A percentile compares a stretch with the other conserved stretches of the same genome.
These are phyloP conservation scores for Linanthus parryae DNA, from an alignment of 148 eudicot genomes.

Conservation along the genomic window DNA sequence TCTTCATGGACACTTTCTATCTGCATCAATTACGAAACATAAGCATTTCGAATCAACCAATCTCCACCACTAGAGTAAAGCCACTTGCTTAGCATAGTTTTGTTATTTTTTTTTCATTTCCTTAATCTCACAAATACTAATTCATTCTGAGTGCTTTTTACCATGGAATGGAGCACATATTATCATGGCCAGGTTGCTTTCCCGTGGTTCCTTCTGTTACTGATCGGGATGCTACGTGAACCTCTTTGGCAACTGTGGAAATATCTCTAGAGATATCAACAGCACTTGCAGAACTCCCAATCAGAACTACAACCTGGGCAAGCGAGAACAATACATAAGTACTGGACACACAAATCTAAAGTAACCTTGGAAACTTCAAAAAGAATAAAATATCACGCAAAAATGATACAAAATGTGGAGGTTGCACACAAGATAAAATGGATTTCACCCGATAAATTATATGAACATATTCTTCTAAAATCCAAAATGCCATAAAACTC, in stretches of 20 bases:
- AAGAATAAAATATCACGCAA: too few species aligned
- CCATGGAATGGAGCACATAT: constrained; percentile 84
- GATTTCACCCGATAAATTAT: too few species aligned
- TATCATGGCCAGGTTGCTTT: constrained; percentile 49
- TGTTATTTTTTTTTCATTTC: background rate
- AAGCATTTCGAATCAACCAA: constrained; percentile 8
- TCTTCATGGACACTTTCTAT: constrained; percentile 55
- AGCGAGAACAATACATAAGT: too few species aligned
- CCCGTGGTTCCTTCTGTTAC: constrained; percentile 15
- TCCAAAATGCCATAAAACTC: too few species aligned
- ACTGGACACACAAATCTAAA: too few species aligned
- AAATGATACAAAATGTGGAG: too few species aligned
- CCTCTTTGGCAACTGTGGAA: constrained; percentile 71
- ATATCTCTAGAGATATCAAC: constrained; percentile 75
- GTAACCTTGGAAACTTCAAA: too few species aligned
- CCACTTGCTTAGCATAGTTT: constrained; percentile 3
- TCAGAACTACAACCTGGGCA: constrained; percentile 71
- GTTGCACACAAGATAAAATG: too few species aligned
- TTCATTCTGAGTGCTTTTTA: constrained; percentile 27
- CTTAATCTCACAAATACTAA: constrained; percentile 11
- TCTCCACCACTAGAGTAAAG: constrained; percentile 10
- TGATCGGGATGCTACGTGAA: constrained; percentile 85
- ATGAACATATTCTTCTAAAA: too few species aligned
- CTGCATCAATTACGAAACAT: constrained; percentile 34
- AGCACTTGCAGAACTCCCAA: constrained; percentile 88